Percentiles rank a stretch among this genome's conserved stretches.
Conservation (phyloP, 1,139 yeast genomes). For the Meyerozyma smithsonii region DNA sequence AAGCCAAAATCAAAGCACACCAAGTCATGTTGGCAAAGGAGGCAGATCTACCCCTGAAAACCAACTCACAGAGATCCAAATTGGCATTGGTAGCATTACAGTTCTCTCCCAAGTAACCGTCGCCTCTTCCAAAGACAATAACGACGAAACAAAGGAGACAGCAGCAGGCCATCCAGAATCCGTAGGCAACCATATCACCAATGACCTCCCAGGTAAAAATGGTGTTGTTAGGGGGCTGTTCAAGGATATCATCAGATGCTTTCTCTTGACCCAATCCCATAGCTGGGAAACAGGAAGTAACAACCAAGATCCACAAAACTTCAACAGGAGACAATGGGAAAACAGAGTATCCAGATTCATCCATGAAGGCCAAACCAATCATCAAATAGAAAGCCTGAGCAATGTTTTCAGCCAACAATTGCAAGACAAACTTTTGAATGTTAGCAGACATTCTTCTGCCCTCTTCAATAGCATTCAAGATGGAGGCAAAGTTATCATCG, state of each 20-base stretch:
- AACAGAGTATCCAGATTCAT: slow-evolving; percentile 54
- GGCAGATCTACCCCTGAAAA: slow-evolving; percentile 76
- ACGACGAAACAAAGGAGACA: slow-evolving; percentile 68
- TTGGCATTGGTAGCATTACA: slow-evolving; percentile 45
- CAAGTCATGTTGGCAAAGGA: slow-evolving; percentile 87
- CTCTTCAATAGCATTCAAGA: slow-evolving; percentile 74
- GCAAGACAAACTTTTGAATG: slow-evolving; percentile 79
- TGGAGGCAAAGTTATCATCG: slow-evolving; percentile 76
- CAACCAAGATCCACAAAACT: slow-evolving; percentile 74
- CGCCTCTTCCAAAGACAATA: slow-evolving; percentile 61
- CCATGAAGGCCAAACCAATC: slow-evolving; percentile 70
- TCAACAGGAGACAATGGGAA: slow-evolving; percentile 79
- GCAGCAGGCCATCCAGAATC: slow-evolving; percentile 66
- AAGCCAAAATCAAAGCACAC: slow-evolving; percentile 81
- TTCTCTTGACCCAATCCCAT: slow-evolving; percentile 79
- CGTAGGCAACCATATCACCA: slow-evolving; percentile 71
- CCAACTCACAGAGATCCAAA: slow-evolving; percentile 47
- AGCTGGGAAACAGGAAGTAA: slow-evolving; percentile 79
- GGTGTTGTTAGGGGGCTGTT: slow-evolving; percentile 57
- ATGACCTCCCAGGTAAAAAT: slow-evolving; percentile 71
- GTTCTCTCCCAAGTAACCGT: slow-evolving; percentile 59
- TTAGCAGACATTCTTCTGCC: slow-evolving; percentile 80
- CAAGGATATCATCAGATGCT: slow-evolving; percentile 64
- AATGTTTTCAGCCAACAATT: slow-evolving; percentile 71
- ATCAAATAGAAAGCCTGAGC: slow-evolving; percentile 71